Conservation (phyloP, 306 rosid genomes). For the Comarum palustre region DNA sequence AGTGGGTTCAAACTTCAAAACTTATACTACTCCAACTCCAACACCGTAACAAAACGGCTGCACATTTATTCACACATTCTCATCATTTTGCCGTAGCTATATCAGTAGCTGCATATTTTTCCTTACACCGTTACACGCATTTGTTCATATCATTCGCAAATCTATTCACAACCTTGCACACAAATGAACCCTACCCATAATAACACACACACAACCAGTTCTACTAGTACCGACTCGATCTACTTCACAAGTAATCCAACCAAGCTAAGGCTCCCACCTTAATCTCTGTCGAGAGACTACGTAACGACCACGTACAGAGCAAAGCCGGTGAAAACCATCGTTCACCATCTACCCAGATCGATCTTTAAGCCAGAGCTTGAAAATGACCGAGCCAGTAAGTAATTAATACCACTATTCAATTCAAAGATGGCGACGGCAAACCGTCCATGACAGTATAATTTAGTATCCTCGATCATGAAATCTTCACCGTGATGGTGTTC, state of each 20-base stretch:
- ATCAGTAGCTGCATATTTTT: background rate
- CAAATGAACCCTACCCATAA: background rate
- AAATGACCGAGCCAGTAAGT: slow-evolving; percentile 10
- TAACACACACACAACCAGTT: background rate
- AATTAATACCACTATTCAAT: slow-evolving; percentile 10
- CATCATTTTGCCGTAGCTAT: slow-evolving; percentile 27
- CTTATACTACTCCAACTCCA: slow-evolving; percentile 40
- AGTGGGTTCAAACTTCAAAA: slow-evolving; percentile 87
- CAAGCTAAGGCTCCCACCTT: slow-evolving; percentile 24
- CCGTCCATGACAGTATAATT: background rate
- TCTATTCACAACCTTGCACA: slow-evolving; percentile 32
- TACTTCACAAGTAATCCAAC: background rate
- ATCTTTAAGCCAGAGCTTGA: slow-evolving; percentile 6
- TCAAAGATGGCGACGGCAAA: slow-evolving; percentile 10
- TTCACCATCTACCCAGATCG: background rate
- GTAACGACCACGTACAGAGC: slow-evolving; percentile 1
- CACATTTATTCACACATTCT: slow-evolving; percentile 25
- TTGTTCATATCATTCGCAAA: slow-evolving; percentile 31
- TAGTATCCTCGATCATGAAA: background rate
- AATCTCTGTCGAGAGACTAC: slow-evolving; percentile 26
- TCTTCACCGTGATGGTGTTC: slow-evolving; percentile 3
- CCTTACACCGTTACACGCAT: slow-evolving; percentile 3
- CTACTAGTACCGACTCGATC: background rate
- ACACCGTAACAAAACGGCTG: slow-evolving; percentile 36
- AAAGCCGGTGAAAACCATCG: slow-evolving; percentile 1